These are phyloP conservation scores for Penicillium longicatenatum DNA, from an alignment of 495 filamentous ascomycete species.

Conservation along the genomic window DNA sequence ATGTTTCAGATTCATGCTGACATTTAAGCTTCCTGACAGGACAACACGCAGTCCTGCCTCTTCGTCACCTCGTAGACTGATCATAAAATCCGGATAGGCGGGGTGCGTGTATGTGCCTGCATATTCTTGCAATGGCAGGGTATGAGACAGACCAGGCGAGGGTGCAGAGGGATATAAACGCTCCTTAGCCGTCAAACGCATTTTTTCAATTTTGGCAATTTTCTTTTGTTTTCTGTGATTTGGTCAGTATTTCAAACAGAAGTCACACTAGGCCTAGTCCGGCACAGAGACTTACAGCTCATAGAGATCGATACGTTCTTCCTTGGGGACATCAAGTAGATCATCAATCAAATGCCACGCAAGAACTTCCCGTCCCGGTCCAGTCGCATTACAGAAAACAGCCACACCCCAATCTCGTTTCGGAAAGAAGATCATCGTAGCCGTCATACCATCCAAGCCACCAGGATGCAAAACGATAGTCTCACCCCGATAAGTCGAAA, in stretches of 20 bases:
- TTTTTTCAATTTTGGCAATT: neutral
- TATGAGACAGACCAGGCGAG: slow-evolving; percentile 16
- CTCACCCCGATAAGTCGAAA: slow-evolving; percentile 14
- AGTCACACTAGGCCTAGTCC: too few species aligned
- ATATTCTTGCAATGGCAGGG: slow-evolving; percentile 17
- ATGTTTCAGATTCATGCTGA: slow-evolving; percentile 6
- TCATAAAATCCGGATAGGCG: slow-evolving; percentile 1
- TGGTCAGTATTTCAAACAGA: neutral
- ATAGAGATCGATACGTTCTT: neutral
- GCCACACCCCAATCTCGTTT: neutral
- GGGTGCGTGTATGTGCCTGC: slow-evolving; percentile 18
- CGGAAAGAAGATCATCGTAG: neutral
- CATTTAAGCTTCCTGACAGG: neutral
- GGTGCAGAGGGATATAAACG: slow-evolving; percentile 14
- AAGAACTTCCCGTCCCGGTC: neutral
- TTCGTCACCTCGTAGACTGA: neutral
- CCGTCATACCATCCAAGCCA: slow-evolving; percentile 30
- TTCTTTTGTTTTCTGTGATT: slow-evolving; percentile 4
- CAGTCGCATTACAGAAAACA: neutral
- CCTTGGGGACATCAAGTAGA: neutral
- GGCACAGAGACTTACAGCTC: neutral
- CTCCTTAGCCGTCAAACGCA: neutral
- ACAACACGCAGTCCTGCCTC: neutral
- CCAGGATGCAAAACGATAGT: slow-evolving; percentile 44
- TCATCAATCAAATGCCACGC: neutral